Evolutionary conservation across 345 rosid genomes (phyloP).

Genomic region (Eucalyptus cloeziana): DNA sequence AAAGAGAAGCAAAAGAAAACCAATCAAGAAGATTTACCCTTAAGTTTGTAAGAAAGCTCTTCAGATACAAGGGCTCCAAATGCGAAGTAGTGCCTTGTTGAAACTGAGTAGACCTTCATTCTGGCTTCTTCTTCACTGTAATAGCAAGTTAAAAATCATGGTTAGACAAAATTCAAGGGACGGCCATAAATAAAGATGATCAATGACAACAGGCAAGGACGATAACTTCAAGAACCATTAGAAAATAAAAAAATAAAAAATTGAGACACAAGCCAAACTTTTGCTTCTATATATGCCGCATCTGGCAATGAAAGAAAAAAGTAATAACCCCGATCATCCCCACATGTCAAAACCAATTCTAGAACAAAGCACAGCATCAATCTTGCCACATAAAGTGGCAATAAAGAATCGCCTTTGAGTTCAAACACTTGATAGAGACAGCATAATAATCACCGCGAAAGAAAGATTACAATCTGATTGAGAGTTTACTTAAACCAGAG

Average conservation of each 20-base stretch:
- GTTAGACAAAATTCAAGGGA: not conserved
- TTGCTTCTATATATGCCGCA: not conserved
- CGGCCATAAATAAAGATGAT: not conserved
- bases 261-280: not conserved
- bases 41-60: slow-evolving; percentile 65
- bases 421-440: not conserved
- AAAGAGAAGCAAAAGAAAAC: not conserved
- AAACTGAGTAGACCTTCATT: slow-evolving; percentile 83
- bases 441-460: not conserved
- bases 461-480: not conserved
- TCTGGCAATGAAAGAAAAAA: not conserved
- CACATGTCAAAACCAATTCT: not conserved
- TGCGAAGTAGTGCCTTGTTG: slow-evolving; percentile 68
- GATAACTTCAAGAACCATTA: not conserved
- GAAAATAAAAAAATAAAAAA: not conserved
- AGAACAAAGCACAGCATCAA: not conserved
- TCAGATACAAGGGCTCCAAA: slow-evolving; percentile 88
- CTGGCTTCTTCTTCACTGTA: slow-evolving; percentile 85
- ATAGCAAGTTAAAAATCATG: not conserved
- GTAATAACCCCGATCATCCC: not conserved
- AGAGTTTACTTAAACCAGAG: not conserved
- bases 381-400: not conserved
- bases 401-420: not conserved
- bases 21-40: slow-evolving; percentile 26
- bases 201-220: not conserved